Base-by-base conservation (phyloP, 2,329 filamentous ascomycete genomes). In the Colletotrichum magnum region DNA sequence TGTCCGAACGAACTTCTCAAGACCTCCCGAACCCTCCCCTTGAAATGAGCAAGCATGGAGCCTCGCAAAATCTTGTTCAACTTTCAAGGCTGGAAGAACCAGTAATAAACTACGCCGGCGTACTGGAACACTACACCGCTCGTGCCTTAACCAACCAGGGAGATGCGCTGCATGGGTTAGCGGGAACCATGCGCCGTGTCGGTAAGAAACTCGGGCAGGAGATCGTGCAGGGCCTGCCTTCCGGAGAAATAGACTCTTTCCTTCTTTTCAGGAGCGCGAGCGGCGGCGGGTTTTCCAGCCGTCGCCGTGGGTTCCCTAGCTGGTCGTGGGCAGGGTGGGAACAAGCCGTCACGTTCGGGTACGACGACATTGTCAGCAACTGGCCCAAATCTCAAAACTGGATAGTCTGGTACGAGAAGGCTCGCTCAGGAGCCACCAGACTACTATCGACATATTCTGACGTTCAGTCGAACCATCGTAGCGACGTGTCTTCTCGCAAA, bases 271-370 rank as follows among this genome's bases (percentile, higher is more conserved):
- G 47, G 12, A 58, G 56, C 32, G 47, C 15, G 10, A 58, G 43
- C n/a, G 53, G 54, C 1, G 52, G 16, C 3, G 15, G 6, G 12
- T 36, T 57, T 32, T 21, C 18, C 5, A 10, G 61, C 21, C 61
- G 61, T 24, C 41, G 62, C 5, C 18, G 5, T 1, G 54, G 39
- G 7, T 64, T 58, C 32, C 53, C 62, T 18, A 59, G 62, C 3
- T 64, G 41, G n/a, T 36, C 62, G 6, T 64, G 62, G 62, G 47
- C 54, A 9, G 62, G 62, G 10, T 64, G 62, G 62, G n/a, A 43
- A 4, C 52, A 32, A 6, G 12, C 24, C 1, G 13, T 64, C 28
- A 24, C 28, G 7, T 43, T 47, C 1, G 36, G 43, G 6, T 26
- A 24, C 21, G n/a, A 41, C 21, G n/a, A 6, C 21, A 21, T 18